Evolutionary conservation across 164 flowering plant genomes (phyloP).

Genomic region (Liriodendron chinense): DNA sequence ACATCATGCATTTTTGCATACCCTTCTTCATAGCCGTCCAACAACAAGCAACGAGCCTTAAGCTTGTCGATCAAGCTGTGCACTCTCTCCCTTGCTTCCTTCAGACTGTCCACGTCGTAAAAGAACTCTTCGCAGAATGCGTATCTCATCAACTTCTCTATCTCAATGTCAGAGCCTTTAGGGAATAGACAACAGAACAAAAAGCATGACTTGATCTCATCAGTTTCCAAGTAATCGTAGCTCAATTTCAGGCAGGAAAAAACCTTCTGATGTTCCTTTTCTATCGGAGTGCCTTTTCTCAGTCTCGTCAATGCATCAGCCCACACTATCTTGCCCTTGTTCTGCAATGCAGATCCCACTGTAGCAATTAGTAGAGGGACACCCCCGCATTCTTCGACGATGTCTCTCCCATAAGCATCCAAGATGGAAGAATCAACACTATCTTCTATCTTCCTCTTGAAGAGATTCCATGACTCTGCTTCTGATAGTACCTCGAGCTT

Average conservation of each 20-base stretch:
- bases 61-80: background rate
- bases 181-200: constrained; percentile 21
- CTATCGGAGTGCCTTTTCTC: background rate
- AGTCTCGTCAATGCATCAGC: constrained; percentile 8
- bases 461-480: constrained; percentile 22
- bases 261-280: constrained; percentile 12
- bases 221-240: constrained; percentile 14
- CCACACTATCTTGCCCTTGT: constrained; percentile 10
- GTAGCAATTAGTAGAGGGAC: constrained; percentile 23
- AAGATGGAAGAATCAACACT: background rate
- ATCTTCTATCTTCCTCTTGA: constrained; percentile 13
- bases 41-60: constrained; percentile 17
- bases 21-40: constrained; percentile 4
- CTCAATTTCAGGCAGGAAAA: constrained; percentile 15
- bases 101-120: constrained; percentile 2
- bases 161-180: constrained; percentile 3
- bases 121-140: constrained; percentile 12
- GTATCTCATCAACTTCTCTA: constrained; percentile 5
- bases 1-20: constrained; percentile 18
- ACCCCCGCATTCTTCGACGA: constrained; percentile 24
- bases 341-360: constrained; percentile 18
- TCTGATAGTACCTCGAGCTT: background rate
- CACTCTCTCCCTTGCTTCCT: constrained; percentile 8
- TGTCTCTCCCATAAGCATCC: background rate
- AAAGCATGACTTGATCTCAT: constrained; percentile 17